A percentile compares a stretch with the other conserved stretches of the same genome.
Conservation (phyloP, 345 rosid genomes). For the Brassica incana region DNA sequence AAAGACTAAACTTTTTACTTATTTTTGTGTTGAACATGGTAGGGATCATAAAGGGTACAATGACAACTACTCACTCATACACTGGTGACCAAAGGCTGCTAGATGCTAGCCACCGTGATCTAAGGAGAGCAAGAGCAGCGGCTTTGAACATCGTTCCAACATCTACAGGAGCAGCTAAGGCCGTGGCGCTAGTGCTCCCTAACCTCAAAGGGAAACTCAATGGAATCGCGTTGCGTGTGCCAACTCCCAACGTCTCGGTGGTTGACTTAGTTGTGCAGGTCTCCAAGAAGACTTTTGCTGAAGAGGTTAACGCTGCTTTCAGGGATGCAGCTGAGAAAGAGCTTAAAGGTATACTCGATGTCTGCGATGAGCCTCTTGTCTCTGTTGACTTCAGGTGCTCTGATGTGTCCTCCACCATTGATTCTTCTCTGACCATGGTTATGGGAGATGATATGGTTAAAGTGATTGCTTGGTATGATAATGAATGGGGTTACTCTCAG, state of each 20-base stretch:
- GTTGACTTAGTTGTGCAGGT: slow-evolving; percentile 97
- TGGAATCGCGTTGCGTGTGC: slow-evolving; percentile 96
- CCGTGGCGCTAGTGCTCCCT: slow-evolving; percentile 96
- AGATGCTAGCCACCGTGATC: slow-evolving; percentile 96
- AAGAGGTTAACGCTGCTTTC: slow-evolving; percentile 94
- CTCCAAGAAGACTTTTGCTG: slow-evolving; percentile 90
- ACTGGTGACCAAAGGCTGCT: slow-evolving; percentile 95
- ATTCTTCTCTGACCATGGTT: slow-evolving; percentile 89
- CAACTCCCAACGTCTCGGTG: slow-evolving; percentile 96
- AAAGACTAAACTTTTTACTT: neutral
- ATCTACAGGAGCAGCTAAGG: slow-evolving; percentile 98
- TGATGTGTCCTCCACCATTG: slow-evolving; percentile 88
- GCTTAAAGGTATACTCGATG: slow-evolving; percentile 76
- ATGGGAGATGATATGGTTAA: slow-evolving; percentile 99
- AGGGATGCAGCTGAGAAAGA: slow-evolving; percentile 83
- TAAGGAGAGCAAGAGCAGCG: slow-evolving; percentile 96
- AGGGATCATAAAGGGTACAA: slow-evolving; percentile 99
- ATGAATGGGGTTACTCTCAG: slow-evolving; percentile 99
- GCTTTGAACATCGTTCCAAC: slow-evolving; percentile 97
- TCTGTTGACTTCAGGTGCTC: slow-evolving; percentile 96
- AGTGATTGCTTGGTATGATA: slow-evolving; percentile 99
- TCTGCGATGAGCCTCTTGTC: slow-evolving; percentile 99
- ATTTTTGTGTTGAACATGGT: slow-evolving; percentile 16
- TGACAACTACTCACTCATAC: slow-evolving; percentile 99
- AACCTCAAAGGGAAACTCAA: slow-evolving; percentile 91